Evolutionary conservation across 108 stramenopile genomes (phyloP).

Genomic region (Poteriospumella lacustris): DNA sequence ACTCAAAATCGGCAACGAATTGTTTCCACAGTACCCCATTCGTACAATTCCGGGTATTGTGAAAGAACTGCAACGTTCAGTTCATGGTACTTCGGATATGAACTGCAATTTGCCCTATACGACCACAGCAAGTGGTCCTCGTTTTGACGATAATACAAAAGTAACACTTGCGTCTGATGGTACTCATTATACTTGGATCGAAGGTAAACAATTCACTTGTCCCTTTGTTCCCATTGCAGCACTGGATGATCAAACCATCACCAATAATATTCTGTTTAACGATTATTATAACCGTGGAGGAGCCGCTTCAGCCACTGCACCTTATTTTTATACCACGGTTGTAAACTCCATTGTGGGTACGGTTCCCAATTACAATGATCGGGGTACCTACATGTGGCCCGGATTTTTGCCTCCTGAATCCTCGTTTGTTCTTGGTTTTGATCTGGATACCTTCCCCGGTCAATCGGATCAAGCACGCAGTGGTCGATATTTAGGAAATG

Average conservation of each 20-base stretch:
- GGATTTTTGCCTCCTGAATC: conserved; percentile 7
- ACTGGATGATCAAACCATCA: conserved; percentile 7
- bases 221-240: conserved; percentile 6
- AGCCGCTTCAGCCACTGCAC: conserved; percentile 5
- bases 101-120: conserved; percentile 7
- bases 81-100: conserved; percentile 7
- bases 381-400: conserved; percentile 5
- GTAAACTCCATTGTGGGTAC: conserved; percentile 7
- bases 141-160: conserved; percentile 9
- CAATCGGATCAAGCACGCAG: conserved; percentile 6
- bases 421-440: conserved; percentile 7
- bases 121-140: conserved; percentile 6
- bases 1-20: conserved; percentile 7
- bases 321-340: conserved; percentile 8
- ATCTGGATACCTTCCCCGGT: conserved; percentile 6
- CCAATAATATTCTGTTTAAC: conserved; percentile 9
- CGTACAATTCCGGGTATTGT: conserved; percentile 7
- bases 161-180: conserved; percentile 6
- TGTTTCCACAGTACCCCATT: conserved; percentile 7
- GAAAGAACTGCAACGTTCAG: conserved; percentile 7
- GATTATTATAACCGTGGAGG: conserved; percentile 7
- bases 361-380: conserved; percentile 7
- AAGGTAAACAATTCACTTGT: conserved; percentile 8
- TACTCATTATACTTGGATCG: conserved; percentile 8
- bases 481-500: conserved; percentile 8